Evolutionary conservation across 495 filamentous ascomycete genomes (phyloP).

Genomic region (Niebla homalea): DNA sequence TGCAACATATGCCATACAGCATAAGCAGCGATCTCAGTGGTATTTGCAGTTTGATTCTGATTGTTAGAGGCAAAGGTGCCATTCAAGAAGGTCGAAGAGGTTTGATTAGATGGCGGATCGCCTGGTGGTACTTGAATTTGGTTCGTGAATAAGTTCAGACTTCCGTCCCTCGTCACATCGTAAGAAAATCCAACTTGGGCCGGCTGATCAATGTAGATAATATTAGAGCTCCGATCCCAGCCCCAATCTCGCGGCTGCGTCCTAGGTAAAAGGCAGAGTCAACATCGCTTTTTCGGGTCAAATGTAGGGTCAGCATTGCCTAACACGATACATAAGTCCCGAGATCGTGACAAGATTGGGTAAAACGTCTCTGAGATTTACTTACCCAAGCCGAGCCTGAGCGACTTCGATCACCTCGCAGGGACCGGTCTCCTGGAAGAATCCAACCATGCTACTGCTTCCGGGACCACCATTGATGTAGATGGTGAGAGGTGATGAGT

Average conservation of each 20-base stretch:
- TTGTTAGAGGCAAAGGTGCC: conserved; percentile 52
- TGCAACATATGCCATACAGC: conserved; percentile 61
- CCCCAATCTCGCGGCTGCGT: conserved; percentile 16
- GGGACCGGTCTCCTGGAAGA: conserved; percentile 51
- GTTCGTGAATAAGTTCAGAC: conserved; percentile 22
- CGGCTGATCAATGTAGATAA: conserved; percentile 50
- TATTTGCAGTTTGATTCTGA: conserved; percentile 43
- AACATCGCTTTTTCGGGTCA: too few species aligned
- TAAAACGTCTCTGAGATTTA: too few species aligned
- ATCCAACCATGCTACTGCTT: conserved; percentile 45
- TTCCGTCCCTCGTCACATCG: conserved; percentile 25
- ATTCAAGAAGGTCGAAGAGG: conserved; percentile 36
- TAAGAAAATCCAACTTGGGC: conserved; percentile 48
- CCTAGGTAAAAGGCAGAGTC: too few species aligned
- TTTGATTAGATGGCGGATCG: conserved; percentile 17
- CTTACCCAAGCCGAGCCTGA: conserved; percentile 33
- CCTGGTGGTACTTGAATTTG: conserved; percentile 12
- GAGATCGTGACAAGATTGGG: too few species aligned
- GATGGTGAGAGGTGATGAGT: conserved; percentile 47
- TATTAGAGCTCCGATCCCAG: conserved; percentile 30
- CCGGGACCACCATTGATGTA: conserved; percentile 45
- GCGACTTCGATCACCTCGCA: conserved; percentile 50
- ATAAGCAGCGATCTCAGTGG: conserved; percentile 47
- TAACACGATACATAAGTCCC: too few species aligned
- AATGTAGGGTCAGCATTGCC: too few species aligned